phyloP scores from a whole-genome alignment of 768 basidiomycete species.

The Rhodotorula paludigena region DNA sequence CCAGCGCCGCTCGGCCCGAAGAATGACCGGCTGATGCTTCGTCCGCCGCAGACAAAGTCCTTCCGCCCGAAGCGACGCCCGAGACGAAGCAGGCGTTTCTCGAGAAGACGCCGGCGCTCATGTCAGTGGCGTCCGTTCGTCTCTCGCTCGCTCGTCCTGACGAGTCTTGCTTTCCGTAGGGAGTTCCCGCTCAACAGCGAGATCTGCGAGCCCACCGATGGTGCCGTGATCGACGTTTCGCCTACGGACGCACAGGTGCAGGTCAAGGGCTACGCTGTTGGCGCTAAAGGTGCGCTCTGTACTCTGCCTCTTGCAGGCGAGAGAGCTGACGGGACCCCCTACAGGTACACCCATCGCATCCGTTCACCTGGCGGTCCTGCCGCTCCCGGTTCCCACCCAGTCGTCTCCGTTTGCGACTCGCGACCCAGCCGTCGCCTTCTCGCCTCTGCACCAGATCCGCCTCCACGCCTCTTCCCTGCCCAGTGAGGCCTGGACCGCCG shows the following conservation, averaged over 20 bases:
- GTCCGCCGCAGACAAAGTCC: slow-evolving; percentile 18
- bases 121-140: too few relatives aligned
- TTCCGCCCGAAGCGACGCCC: slow-evolving; percentile 16
- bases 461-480: slow-evolving; percentile 5
- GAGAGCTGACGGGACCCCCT: not conserved
- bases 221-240: not conserved
- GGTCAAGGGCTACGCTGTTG: slow-evolving; percentile 24
- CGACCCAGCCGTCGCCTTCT: not conserved
- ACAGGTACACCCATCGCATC: slow-evolving; percentile 20
- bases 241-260: not conserved
- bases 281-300: slow-evolving; percentile 7
- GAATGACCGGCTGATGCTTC: too few relatives aligned
- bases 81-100: slow-evolving; percentile 23
- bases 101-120: slow-evolving; percentile 10
- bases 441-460: slow-evolving; percentile 3
- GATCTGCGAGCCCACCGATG: slow-evolving; percentile 21
- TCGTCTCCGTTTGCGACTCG: not conserved
- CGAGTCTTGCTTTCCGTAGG: not conserved
- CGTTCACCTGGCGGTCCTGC: slow-evolving; percentile 14
- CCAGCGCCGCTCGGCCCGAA: not conserved
- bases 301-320: not conserved
- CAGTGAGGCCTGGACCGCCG: not conserved
- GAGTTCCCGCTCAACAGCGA: slow-evolving; percentile 23
- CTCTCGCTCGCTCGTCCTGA: not conserved
- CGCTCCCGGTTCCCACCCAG: not conserved